A percentile compares a stretch with the other conserved stretches of the same genome.
phyloP scores from a whole-genome alignment of 495 filamentous ascomycete species.

The Tuber umbilicatum region DNA sequence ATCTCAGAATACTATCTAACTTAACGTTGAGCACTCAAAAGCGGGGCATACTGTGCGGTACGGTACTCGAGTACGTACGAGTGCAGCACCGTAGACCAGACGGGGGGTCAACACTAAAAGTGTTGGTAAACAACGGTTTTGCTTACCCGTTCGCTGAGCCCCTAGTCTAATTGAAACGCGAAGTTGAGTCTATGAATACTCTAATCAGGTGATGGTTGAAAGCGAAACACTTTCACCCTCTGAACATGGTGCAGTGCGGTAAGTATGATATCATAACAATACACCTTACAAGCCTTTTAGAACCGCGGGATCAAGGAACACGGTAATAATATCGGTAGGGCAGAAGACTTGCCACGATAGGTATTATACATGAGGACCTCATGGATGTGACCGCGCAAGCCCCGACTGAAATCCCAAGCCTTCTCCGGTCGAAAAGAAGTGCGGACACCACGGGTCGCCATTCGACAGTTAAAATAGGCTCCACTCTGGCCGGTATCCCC shows the following conservation, averaged over 20 bases:
- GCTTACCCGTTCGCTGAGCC: too few species aligned
- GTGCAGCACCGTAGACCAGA: too few species aligned
- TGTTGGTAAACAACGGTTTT: too few species aligned
- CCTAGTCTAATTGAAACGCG: neutral
- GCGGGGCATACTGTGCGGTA: too few species aligned
- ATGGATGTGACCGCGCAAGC: neutral
- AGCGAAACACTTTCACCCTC: neutral
- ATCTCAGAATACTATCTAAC: neutral
- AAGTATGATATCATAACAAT: neutral
- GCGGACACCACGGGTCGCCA: neutral
- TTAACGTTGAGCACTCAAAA: neutral
- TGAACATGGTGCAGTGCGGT: neutral
- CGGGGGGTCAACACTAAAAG: too few species aligned
- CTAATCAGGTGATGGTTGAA: neutral
- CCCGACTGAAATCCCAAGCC: neutral
- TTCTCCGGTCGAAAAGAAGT: neutral
- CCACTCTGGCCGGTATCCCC: neutral
- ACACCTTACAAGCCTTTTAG: neutral
- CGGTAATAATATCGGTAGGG: neutral
- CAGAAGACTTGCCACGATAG: neutral
- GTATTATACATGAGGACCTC: too few species aligned
- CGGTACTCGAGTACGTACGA: too few species aligned
- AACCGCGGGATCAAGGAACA: neutral
- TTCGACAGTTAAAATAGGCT: neutral
- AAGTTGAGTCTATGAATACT: neutral